A percentile compares a stretch with the other conserved stretches of the same genome.
These are phyloP conservation scores for Pythium coloratum DNA, from an alignment of 352 stramenopile genomes.

Conservation along the genomic window DNA sequence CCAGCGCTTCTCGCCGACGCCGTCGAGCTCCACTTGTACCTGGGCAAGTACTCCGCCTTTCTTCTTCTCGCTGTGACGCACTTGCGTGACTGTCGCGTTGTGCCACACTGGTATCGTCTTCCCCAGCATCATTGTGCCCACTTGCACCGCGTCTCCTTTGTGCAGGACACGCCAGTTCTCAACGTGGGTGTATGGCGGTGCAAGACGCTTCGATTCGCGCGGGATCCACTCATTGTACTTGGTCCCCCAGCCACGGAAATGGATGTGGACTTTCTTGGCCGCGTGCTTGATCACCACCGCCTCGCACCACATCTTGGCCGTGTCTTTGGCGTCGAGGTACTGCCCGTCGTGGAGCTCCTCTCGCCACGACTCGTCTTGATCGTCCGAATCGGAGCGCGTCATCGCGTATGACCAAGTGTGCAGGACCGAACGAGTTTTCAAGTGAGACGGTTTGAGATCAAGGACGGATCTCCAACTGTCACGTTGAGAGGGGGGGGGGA, in stretches of 20 bases:
- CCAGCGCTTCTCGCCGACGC: slow-evolving; percentile 46
- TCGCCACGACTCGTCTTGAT: slow-evolving; percentile 34
- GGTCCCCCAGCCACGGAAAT: slow-evolving; percentile 96
- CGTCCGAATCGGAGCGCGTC: background rate
- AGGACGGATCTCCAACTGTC: no score
- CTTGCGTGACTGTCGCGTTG: slow-evolving; percentile 36
- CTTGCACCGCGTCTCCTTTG: slow-evolving; percentile 47
- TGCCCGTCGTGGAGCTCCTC: slow-evolving; percentile 46
- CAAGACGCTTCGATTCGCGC: slow-evolving; percentile 87
- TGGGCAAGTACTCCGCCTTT: background rate
- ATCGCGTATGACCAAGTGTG: background rate
- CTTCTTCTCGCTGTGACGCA: slow-evolving; percentile 17
- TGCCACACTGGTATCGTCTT: slow-evolving; percentile 55
- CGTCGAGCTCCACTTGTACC: slow-evolving; percentile 51
- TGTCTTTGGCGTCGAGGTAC: slow-evolving; percentile 67
- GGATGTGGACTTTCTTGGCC: slow-evolving; percentile 76
- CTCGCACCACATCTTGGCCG: slow-evolving; percentile 67
- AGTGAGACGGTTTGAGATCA: background rate
- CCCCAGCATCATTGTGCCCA: slow-evolving; percentile 34
- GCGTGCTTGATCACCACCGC: slow-evolving; percentile 43
- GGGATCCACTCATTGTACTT: slow-evolving; percentile 97
- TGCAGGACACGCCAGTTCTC: slow-evolving; percentile 65
- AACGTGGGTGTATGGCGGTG: slow-evolving; percentile 86
- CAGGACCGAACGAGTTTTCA: background rate
- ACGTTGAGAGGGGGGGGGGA: no score